These are phyloP conservation scores for Tulasnella sp. DNA, from an alignment of 768 basidiomycete species.

Conservation along the genomic window DNA sequence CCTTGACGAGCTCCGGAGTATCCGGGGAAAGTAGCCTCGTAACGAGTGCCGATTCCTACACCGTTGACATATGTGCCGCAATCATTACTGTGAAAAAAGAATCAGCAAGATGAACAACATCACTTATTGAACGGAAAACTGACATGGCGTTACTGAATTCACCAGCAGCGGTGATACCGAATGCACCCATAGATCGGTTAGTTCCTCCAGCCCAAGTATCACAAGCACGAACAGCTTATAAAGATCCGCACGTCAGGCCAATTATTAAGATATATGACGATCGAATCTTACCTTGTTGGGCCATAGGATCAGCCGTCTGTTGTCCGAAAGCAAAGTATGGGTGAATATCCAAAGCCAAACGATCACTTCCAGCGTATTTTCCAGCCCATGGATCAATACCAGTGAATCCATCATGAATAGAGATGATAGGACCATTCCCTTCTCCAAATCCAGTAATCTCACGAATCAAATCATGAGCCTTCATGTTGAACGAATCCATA, in stretches of 20 bases:
- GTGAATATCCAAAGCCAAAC: constrained; percentile 50
- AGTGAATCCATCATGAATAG: constrained; percentile 53
- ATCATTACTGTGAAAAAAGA: constrained; percentile 36
- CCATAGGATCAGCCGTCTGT: constrained; percentile 24
- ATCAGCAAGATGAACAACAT: not conserved
- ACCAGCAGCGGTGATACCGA: constrained; percentile 62
- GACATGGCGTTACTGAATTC: constrained; percentile 53
- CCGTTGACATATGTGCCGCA: constrained; percentile 42
- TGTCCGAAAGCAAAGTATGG: constrained; percentile 53
- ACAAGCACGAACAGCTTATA: constrained; percentile 20
- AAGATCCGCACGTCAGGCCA: constrained; percentile 2
- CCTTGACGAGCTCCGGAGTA: constrained; percentile 22
- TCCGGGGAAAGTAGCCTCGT: constrained; percentile 30
- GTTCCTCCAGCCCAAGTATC: constrained; percentile 5
- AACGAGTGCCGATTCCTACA: constrained; percentile 31
- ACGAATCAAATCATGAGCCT: constrained; percentile 45
- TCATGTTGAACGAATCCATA: constrained; percentile 28
- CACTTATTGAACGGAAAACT: not conserved
- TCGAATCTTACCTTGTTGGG: constrained; percentile 19
- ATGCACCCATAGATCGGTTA: constrained; percentile 32
- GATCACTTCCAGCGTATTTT: constrained; percentile 41
- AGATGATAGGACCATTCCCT: constrained; percentile 46
- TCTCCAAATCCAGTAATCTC: constrained; percentile 58
- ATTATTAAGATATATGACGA: not conserved
- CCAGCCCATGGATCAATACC: constrained; percentile 35